Conservation (phyloP, 192 early-diverging fungal species). For the Blastocladiella britannica region DNA sequence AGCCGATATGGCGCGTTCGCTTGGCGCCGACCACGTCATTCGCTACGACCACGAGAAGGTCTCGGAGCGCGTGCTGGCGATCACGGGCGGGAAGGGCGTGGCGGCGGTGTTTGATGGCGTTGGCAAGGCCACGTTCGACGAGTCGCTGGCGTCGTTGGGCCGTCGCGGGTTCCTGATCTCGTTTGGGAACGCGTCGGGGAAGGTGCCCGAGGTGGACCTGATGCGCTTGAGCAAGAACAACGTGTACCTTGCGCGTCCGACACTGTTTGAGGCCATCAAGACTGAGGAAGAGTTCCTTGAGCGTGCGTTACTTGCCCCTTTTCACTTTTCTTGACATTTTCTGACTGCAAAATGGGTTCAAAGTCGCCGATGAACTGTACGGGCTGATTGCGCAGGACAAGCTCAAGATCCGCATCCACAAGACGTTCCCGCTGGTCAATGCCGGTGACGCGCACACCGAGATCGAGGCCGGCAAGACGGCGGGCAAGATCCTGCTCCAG, state of each 20-base stretch:
- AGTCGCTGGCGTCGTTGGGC: constrained; percentile 36
- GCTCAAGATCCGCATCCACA: constrained; percentile 47
- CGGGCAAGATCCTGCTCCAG: constrained; percentile 47
- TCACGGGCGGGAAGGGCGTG: constrained; percentile 53
- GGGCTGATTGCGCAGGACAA: constrained; percentile 32
- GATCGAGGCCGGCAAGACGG: constrained; percentile 45
- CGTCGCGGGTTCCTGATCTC: constrained; percentile 50
- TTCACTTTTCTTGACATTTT: not conserved
- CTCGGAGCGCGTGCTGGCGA: constrained; percentile 37
- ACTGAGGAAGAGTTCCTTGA: constrained; percentile 44
- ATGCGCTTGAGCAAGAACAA: constrained; percentile 43
- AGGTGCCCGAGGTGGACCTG: constrained; percentile 40
- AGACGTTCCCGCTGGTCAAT: constrained; percentile 53
- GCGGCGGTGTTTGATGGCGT: constrained; percentile 74
- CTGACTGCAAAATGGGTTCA: not conserved
- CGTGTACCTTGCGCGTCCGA: constrained; percentile 49
- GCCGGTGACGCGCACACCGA: constrained; percentile 56
- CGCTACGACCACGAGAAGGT: constrained; percentile 49
- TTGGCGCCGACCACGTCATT: constrained; percentile 54
- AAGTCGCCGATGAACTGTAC: constrained; percentile 33
- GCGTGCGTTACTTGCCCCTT: constrained; percentile 8
- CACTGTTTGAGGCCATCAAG: constrained; percentile 45
- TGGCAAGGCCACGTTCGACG: constrained; percentile 71
- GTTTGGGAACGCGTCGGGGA: constrained; percentile 78
- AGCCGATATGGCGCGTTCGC: constrained; percentile 25